Percentiles rank a stretch among this genome's conserved stretches.
phyloP scores from a whole-genome alignment of 2,329 filamentous ascomycete species.

The Eutypa lata region DNA sequence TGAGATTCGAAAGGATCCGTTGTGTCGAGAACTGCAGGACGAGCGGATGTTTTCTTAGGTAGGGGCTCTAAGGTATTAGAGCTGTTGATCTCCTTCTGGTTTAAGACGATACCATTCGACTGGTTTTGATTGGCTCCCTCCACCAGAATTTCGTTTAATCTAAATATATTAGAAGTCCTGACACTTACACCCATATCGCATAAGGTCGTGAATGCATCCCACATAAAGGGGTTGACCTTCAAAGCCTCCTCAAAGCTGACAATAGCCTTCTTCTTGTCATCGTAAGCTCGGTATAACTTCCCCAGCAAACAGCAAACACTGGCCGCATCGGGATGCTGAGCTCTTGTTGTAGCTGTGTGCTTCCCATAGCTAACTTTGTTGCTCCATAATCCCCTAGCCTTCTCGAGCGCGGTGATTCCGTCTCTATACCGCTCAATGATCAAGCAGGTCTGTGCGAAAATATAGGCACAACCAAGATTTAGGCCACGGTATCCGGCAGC shows the following conservation, averaged over 20 bases:
- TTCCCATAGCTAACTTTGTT: constrained; percentile 75
- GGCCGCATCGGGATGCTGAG: constrained; percentile 76
- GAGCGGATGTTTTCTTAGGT: constrained; percentile 38
- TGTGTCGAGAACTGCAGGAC: constrained; percentile 34
- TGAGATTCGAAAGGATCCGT: constrained; percentile 52
- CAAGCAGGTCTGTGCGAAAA: constrained; percentile 87
- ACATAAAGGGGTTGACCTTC: constrained; percentile 92
- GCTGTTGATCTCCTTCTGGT: constrained; percentile 34
- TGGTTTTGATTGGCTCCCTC: constrained; percentile 43
- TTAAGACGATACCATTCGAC: constrained; percentile 26
- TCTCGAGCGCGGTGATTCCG: constrained; percentile 81
- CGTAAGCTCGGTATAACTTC: constrained; percentile 80
- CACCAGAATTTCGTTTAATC: constrained; percentile 56
- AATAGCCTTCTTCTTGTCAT: constrained; percentile 79
- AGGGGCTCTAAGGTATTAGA: constrained; percentile 37
- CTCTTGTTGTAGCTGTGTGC: constrained; percentile 73
- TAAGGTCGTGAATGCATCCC: constrained; percentile 89
- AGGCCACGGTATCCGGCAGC: constrained; percentile 65
- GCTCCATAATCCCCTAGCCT: constrained; percentile 72
- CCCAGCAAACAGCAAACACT: constrained; percentile 81
- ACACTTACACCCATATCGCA: constrained; percentile 85
- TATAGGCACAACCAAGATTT: constrained; percentile 84
- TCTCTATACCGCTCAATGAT: constrained; percentile 75
- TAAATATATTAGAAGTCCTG: constrained; percentile 83
- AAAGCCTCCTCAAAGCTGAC: constrained; percentile 84